These are phyloP conservation scores for Cercospora zeae-maydis DNA, from an alignment of 2,329 filamentous ascomycete genomes.

Conservation along the genomic window DNA sequence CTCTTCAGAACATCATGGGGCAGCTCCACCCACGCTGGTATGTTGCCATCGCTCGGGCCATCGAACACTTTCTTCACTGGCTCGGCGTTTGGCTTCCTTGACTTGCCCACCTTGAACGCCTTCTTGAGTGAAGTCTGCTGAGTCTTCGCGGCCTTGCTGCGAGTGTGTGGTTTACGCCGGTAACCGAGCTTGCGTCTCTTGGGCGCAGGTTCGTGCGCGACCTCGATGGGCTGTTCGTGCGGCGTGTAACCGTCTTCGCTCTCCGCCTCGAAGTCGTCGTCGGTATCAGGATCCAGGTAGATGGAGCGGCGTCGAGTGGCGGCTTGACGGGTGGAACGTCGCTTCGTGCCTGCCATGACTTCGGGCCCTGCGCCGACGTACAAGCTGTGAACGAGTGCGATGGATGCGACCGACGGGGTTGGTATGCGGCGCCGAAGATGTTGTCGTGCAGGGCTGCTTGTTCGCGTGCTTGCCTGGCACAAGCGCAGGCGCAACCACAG, in stretches of 20 bases:
- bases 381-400: neutral
- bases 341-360: conserved; percentile 28
- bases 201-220: conserved; percentile 17
- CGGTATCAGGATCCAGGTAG: conserved; percentile 38
- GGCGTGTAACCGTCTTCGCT: conserved; percentile 31
- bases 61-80: conserved; percentile 25
- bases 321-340: conserved; percentile 35
- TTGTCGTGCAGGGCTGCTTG: neutral
- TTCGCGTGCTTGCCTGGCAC: neutral
- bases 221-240: conserved; percentile 14
- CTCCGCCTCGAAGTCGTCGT: conserved; percentile 34
- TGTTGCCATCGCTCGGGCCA: conserved; percentile 34
- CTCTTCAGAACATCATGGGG: conserved; percentile 36
- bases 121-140: conserved; percentile 19
- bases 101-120: conserved; percentile 23
- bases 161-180: conserved; percentile 28
- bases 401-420: neutral
- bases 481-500: neutral
- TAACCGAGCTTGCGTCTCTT: conserved; percentile 26
- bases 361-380: too few species aligned
- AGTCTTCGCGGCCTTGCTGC: conserved; percentile 23
- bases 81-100: conserved; percentile 25
- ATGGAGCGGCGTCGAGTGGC: conserved; percentile 34
- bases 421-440: neutral
- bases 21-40: conserved; percentile 36